Base-by-base conservation (phyloP, 2,329 filamentous ascomycete genomes). In the Sporothrix euskadiensis region DNA sequence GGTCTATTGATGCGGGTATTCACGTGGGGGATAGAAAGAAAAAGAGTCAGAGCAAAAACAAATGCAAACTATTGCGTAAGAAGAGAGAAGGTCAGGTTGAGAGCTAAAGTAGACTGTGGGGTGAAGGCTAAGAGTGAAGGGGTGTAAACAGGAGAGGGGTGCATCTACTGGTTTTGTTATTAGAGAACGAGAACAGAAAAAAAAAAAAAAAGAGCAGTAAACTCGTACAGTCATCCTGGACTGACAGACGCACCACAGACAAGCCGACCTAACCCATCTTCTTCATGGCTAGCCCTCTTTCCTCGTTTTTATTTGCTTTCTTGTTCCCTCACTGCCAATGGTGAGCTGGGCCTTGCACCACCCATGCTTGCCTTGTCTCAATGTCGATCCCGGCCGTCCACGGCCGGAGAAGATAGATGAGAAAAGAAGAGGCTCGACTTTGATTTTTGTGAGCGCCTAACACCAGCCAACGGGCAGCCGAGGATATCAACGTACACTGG, bases 401-500 rank as follows among this genome's bases (percentile, higher is more conserved):
- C 26, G 26, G 26, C 26, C 26, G 26, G 26, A 26, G 26, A 26
- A 26, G 26, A 26, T 1, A 26, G 26, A 26, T 1, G 26, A 26
- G 26, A 26, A 26, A 26, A 26, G 26, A 26, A 26, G 26, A 26
- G 26, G 2, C 35, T 35, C 2, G 7, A n/a, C n/a, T 35, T 26
- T 39, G 26, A 19, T 22, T 49, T 66, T 30, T 49, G 3, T 49
- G 26, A 9, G 14, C 22, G 32, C 35, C 16, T 10, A 39, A 2
- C 56, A 22, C 14, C 44, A 26, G 22, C 71, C 61, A 72, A 72
- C 61, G 35, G 61, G 49, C 59, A 47, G 35, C 71, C 61, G 61
- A 72, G 61, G 59, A 57, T 72, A 68, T 68, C 32, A 68, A 57
- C 19, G 32, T 35, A 57, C 56, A n/a, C 71, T 66, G n/a, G 6